Evolutionary conservation across 768 basidiomycete species (phyloP).

Genomic region (Leccinum pellstonianum): DNA sequence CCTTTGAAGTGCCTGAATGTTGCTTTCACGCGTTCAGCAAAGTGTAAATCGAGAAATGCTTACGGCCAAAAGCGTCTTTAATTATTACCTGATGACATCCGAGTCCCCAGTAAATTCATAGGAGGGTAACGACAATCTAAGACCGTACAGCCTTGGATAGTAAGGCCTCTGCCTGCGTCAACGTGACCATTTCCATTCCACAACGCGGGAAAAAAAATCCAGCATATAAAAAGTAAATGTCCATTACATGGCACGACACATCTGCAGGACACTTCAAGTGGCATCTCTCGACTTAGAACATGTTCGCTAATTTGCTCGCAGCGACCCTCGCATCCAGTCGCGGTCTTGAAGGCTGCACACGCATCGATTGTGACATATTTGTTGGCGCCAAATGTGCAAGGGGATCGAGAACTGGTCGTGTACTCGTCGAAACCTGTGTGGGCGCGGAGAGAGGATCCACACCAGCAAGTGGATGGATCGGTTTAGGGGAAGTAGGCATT

Average conservation of each 20-base stretch:
- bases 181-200: slow-evolving; percentile 7
- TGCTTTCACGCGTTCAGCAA: not conserved
- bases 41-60: not conserved
- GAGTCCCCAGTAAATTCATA: not conserved
- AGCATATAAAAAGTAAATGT: slow-evolving; percentile 19
- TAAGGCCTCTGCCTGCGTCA: not conserved
- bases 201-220: slow-evolving; percentile 13
- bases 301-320: slow-evolving; percentile 87
- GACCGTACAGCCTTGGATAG: not conserved
- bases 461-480: slow-evolving; percentile 21
- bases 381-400: slow-evolving; percentile 60
- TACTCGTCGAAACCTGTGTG: slow-evolving; percentile 7
- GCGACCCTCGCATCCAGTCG: slow-evolving; percentile 83
- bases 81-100: not conserved
- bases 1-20: not conserved
- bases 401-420: slow-evolving; percentile 52
- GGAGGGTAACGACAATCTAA: slow-evolving; percentile 1
- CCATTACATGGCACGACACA: slow-evolving; percentile 7
- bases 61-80: not conserved
- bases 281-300: slow-evolving; percentile 54
- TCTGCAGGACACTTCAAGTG: not conserved
- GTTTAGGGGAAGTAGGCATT: slow-evolving; percentile 1
- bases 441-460: slow-evolving; percentile 16
- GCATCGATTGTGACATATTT: slow-evolving; percentile 71
- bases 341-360: slow-evolving; percentile 66